These are phyloP conservation scores for Apium graveolens DNA, from an alignment of 129 eudicot species.

Conservation along the genomic window DNA sequence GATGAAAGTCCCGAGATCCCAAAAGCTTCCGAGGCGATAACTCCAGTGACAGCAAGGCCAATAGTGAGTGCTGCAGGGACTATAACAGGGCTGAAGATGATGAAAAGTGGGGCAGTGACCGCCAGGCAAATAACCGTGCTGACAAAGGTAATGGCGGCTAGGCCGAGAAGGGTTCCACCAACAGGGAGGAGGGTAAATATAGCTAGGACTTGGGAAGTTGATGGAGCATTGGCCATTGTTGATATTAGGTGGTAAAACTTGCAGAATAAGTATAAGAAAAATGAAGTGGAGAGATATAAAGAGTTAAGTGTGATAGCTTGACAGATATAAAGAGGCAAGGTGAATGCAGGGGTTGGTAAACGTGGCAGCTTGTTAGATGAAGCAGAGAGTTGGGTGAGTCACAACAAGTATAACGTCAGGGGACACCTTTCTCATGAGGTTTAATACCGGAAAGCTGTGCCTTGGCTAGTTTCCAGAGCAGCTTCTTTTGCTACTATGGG, in stretches of 20 bases:
- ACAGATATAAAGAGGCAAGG: background rate
- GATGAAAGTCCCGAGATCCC: slow-evolving; percentile 70
- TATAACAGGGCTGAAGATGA: slow-evolving; percentile 78
- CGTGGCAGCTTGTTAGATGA: background rate
- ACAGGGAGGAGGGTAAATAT: slow-evolving; percentile 61
- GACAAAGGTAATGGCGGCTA: slow-evolving; percentile 56
- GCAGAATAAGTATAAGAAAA: background rate
- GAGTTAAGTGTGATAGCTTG: background rate
- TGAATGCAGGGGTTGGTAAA: background rate
- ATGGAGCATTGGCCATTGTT: slow-evolving; percentile 44
- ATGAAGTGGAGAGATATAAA: background rate
- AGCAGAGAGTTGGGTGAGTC: background rate
- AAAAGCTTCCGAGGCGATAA: slow-evolving; percentile 58
- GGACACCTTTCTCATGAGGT: background rate
- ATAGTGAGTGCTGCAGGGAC: slow-evolving; percentile 53
- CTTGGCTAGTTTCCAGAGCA: background rate
- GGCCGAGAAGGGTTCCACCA: slow-evolving; percentile 54
- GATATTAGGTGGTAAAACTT: background rate
- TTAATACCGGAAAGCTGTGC: background rate
- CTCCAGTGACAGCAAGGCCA: slow-evolving; percentile 50
- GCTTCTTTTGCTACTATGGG: background rate
- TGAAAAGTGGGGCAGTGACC: slow-evolving; percentile 55
- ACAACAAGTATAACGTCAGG: background rate
- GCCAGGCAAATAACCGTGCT: slow-evolving; percentile 60
- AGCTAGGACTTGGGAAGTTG: slow-evolving; percentile 58